phyloP scores from a whole-genome alignment of 2,329 filamentous ascomycete species.

The Penicillium sp. region DNA sequence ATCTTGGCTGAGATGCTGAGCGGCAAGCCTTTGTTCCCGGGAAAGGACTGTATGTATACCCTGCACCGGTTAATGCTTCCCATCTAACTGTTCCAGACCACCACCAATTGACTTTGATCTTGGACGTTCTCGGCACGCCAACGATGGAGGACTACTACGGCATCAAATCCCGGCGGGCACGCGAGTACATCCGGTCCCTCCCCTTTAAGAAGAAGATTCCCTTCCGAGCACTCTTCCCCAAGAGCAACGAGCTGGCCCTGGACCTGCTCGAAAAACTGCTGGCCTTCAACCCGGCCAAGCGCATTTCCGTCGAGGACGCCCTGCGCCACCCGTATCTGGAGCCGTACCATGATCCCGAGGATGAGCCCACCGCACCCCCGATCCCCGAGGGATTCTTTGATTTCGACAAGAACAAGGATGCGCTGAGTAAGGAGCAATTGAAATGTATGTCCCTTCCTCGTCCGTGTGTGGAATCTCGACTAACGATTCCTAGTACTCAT shows the following conservation, averaged over 20 bases:
- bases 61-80: not conserved
- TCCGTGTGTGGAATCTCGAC: not conserved
- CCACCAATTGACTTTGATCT: constrained; percentile 93
- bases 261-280: constrained; percentile 93
- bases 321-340: constrained; percentile 97
- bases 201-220: constrained; percentile 99
- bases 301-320: constrained; percentile 95
- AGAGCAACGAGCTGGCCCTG: constrained; percentile 95
- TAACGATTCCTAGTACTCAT: constrained; percentile 63
- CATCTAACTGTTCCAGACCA: constrained; percentile 62
- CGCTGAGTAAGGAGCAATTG: constrained; percentile 94
- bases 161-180: constrained; percentile 95
- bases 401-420: constrained; percentile 99
- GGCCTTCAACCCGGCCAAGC: constrained; percentile 97
- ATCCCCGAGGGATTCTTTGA: constrained; percentile 99
- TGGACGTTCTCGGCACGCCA: constrained; percentile 94
- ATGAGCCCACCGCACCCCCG: constrained; percentile 92
- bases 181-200: constrained; percentile 96
- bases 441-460: constrained; percentile 61
- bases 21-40: constrained; percentile 95
- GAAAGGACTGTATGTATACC: constrained; percentile 82
- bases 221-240: constrained; percentile 94
- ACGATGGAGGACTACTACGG: constrained; percentile 99
- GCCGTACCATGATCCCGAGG: constrained; percentile 97
- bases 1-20: constrained; percentile 98